Evolutionary conservation across 768 basidiomycete genomes (phyloP), one percentile per base, ranked within the genome.

Genomic region (Phanerodontia chrysosporium): DNA sequence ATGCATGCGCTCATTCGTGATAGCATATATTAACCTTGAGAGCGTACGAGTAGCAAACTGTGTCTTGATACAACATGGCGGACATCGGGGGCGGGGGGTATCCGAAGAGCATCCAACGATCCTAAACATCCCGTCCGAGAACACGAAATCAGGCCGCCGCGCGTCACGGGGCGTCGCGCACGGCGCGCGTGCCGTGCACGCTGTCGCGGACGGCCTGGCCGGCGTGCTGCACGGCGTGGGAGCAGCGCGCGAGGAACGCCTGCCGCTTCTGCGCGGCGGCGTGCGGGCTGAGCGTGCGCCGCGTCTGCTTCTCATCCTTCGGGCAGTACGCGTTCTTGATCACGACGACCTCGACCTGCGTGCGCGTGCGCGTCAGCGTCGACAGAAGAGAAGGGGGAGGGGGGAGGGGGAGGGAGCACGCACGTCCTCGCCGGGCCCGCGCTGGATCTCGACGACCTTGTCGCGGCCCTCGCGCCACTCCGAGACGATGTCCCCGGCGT

Each of bases 381-480:
- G 46, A 5, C 1, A 32, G 28, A 21, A 12, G 12, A 51, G 51
- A 25, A 18, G 7, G 44, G 3, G 21, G 28, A 12, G 8, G 8
- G 5, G 25, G 10, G 28, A 18, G 25, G 21, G 18, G 8, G 25
- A 49, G n/a, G 35, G 10, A 18, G 52, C 9, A 53, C 52, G 32
- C 25, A 53, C 52, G 35, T 53, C 52, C 24, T 53, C 52, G 35
- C 35, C 52, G 7, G 52, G 36, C 35, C 21, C 52, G 10, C n/a
- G 1, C 52, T 53, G 52, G 16, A 24, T 39, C 35, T 53, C 52
- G 21, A 53, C n/a, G 21, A 53, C 32, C 21, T 12, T 36, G 22
- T 53, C 52, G 16, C 14, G 10, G 35, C 52, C 52, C 35, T 53
- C 52, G 6, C 52, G 32, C 52, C 52, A 53, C 52, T 53, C 52